phyloP scores from a whole-genome alignment of 2,329 filamentous ascomycete genomes.

The Stagonosporopsis vannaccii region DNA sequence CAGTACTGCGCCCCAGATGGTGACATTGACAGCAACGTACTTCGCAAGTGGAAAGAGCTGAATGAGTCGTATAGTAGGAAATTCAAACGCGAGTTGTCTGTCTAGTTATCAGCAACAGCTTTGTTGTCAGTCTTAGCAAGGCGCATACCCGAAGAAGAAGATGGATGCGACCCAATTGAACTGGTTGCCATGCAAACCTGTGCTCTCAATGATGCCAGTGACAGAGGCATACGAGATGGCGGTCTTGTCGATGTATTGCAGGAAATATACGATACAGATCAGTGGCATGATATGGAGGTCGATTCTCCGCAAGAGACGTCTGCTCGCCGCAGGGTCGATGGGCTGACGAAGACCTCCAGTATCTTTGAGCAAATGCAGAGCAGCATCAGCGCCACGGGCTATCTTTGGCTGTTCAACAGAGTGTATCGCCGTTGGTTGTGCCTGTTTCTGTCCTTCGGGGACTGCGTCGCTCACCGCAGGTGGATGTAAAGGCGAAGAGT shows the following conservation, averaged over 20 bases:
- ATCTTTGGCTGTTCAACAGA: neutral
- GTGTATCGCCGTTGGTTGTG: neutral
- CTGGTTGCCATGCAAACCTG: slow-evolving; percentile 55
- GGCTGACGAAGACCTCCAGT: slow-evolving; percentile 12
- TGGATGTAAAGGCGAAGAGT: neutral
- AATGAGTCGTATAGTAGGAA: slow-evolving; percentile 7
- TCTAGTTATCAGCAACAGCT: slow-evolving; percentile 32
- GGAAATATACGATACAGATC: slow-evolving; percentile 58
- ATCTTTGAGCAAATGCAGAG: slow-evolving; percentile 18
- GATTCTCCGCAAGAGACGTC: slow-evolving; percentile 50
- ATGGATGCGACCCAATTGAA: slow-evolving; percentile 65
- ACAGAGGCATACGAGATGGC: slow-evolving; percentile 63
- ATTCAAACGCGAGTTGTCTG: slow-evolving; percentile 24
- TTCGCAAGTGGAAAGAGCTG: slow-evolving; percentile 30
- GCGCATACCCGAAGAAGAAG: slow-evolving; percentile 59
- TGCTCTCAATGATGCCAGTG: slow-evolving; percentile 62
- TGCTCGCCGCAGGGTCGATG: slow-evolving; percentile 14
- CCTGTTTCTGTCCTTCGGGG: neutral
- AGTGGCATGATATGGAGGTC: slow-evolving; percentile 61
- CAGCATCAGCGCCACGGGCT: slow-evolving; percentile 19
- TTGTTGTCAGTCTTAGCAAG: slow-evolving; percentile 21
- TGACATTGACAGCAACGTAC: slow-evolving; percentile 34
- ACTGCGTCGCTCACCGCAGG: neutral
- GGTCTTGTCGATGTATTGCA: slow-evolving; percentile 66
- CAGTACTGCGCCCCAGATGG: slow-evolving; percentile 29